Evolutionary conservation across 495 filamentous ascomycete species (phyloP), one percentile per base, ranked within the genome.

Genomic region (Podospora pseudocomata): DNA sequence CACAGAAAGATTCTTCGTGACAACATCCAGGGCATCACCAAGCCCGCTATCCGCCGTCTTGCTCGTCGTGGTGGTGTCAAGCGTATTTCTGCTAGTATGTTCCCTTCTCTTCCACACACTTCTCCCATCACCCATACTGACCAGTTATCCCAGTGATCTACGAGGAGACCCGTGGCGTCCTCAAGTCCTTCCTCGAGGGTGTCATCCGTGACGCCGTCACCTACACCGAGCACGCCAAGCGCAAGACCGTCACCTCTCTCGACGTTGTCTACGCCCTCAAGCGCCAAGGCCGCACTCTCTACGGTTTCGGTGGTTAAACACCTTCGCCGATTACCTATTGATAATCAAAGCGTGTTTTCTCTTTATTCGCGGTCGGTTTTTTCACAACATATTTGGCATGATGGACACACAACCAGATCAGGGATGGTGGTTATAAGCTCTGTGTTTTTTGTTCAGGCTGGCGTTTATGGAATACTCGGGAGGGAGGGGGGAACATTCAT

Each of bases 181-280:
- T 99, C 76, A 99, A 99, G 92, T 95, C 94, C 85, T 99, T 99
- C 94, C 93, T 99, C 74, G 95, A 99, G 86, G 92, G 93, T 86
- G 95, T 99, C 85, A 99, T 99, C 82, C 93, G 92, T 84, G 94
- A 97, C 70, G 94, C 94, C 68, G 94, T 97, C 86, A 97, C 95
- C 76, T 98, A 96, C 86, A 97, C 92, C 53, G 93, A 97, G 83
- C 92, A 96, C 86, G 92, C 93, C 79, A 96, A 96, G 88, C 91
- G 94, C 82, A 97, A 97, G 92, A 97, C 93, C 61, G 93, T 97
- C 80, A 96, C 93, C 54, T 95, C 91, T 13, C 87, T 96, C 69
- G 94, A 97, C 77, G 94, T 97, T 26, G 94, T 97, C 79, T 97
- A 97, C 75, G 92, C 92, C 63, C 87, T 97, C 75, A 95, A 96